Evolutionary conservation across 495 filamentous ascomycete species (phyloP).

Genomic region (Diplogelasinospora grovesii): DNA sequence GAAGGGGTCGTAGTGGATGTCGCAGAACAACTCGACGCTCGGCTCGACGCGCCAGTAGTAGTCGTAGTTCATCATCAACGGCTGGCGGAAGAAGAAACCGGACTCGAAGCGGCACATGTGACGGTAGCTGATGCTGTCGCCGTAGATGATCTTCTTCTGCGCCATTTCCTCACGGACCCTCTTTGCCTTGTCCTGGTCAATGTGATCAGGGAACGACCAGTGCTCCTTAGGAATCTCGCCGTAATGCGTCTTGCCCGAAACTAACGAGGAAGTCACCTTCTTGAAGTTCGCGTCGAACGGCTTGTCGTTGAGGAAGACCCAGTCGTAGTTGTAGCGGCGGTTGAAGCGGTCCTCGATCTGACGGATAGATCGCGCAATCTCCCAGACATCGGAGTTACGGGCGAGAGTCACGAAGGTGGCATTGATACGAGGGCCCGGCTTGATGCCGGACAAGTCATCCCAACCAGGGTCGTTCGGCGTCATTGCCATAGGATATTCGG

Average conservation of each 20-base stretch:
- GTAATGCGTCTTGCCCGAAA: constrained; percentile 87
- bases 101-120: constrained; percentile 95
- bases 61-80: constrained; percentile 75
- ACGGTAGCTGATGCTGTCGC: constrained; percentile 84
- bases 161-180: constrained; percentile 81
- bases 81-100: constrained; percentile 87
- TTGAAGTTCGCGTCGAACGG: constrained; percentile 90
- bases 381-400: constrained; percentile 90
- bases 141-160: constrained; percentile 84
- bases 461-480: constrained; percentile 39
- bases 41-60: constrained; percentile 94
- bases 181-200: constrained; percentile 76
- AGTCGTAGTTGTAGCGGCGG: constrained; percentile 90
- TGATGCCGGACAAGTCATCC: constrained; percentile 45
- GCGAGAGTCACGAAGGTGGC: constrained; percentile 96
- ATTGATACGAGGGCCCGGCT: constrained; percentile 68
- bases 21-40: constrained; percentile 81
- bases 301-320: constrained; percentile 97
- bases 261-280: constrained; percentile 77
- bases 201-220: constrained; percentile 84
- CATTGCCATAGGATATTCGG: constrained; percentile 44
- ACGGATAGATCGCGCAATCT: constrained; percentile 89
- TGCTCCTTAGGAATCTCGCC: constrained; percentile 78
- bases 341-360: constrained; percentile 98
- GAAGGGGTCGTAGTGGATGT: constrained; percentile 78